A percentile compares a stretch with the other conserved stretches of the same genome.
phyloP scores from a whole-genome alignment of 805 yeast species.

The Candida andamanensis region DNA sequence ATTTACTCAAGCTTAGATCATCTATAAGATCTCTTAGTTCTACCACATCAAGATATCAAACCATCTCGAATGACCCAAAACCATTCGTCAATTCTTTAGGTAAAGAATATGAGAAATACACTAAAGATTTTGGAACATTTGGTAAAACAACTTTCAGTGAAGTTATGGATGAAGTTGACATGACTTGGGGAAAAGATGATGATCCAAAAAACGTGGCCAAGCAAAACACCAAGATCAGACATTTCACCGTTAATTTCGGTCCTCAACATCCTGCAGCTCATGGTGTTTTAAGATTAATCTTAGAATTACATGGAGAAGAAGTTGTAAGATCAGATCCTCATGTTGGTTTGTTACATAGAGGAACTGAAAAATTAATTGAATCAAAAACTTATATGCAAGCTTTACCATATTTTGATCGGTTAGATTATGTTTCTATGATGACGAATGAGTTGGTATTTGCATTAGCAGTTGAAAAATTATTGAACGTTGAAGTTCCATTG shows the following conservation, averaged over 20 bases:
- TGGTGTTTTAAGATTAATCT: conserved; percentile 81
- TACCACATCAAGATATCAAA: conserved; percentile 1
- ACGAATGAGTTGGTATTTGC: conserved; percentile 84
- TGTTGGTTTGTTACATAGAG: conserved; percentile 82
- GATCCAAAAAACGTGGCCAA: conserved; percentile 38
- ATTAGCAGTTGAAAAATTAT: conserved; percentile 76
- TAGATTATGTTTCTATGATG: conserved; percentile 86
- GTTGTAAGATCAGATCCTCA: conserved; percentile 85
- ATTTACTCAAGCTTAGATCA: conserved; percentile 3
- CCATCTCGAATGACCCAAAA: conserved; percentile 19
- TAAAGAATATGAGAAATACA: conserved; percentile 28
- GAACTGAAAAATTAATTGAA: conserved; percentile 85
- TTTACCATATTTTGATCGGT: conserved; percentile 80
- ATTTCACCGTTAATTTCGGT: conserved; percentile 85
- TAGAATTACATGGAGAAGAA: conserved; percentile 86
- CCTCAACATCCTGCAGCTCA: conserved; percentile 96
- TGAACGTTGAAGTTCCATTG: conserved; percentile 79
- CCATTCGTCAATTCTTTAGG: conserved; percentile 37
- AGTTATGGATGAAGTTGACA: conserved; percentile 41
- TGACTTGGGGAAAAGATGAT: conserved; percentile 41
- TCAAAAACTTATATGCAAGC: conserved; percentile 85
- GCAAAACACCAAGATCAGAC: conserved; percentile 61
- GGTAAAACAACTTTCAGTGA: conserved; percentile 42
- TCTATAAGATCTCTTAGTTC: conserved; percentile 5
- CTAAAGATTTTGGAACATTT: conserved; percentile 27